Percentiles rank a stretch among this genome's conserved stretches.
Evolutionary conservation across 345 rosid species (phyloP).

Genomic region (Aethionema arabicum): DNA sequence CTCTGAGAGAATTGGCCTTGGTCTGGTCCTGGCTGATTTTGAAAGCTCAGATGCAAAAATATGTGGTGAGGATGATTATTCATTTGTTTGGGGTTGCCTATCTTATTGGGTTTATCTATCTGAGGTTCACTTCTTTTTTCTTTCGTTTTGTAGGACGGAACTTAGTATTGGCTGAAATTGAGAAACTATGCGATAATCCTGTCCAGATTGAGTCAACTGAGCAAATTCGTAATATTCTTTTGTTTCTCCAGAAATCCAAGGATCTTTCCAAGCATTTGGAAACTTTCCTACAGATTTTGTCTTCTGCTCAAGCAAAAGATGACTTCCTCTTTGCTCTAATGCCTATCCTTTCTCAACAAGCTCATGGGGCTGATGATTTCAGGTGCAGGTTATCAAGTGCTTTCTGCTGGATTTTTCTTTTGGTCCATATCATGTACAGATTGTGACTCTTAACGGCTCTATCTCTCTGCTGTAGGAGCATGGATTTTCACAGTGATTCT

Average conservation of each 20-base stretch:
- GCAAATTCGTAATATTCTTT: conserved; percentile 65
- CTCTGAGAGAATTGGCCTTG: conserved; percentile 64
- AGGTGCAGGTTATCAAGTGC: conserved; percentile 45
- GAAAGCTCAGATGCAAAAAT: conserved; percentile 50
- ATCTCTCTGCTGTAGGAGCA: conserved; percentile 42
- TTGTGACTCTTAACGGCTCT: conserved; percentile 19
- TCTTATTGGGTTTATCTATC: not conserved
- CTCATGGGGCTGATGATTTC: conserved; percentile 50
- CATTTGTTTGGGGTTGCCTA: not conserved
- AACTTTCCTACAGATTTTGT: conserved; percentile 63
- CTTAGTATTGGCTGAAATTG: conserved; percentile 63
- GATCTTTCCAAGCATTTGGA: conserved; percentile 73
- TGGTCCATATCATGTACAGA: not conserved
- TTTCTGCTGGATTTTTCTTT: conserved; percentile 13
- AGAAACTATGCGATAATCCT: conserved; percentile 53
- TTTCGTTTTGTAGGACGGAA: conserved; percentile 58
- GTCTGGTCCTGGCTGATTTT: conserved; percentile 69
- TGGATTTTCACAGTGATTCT: conserved; percentile 46
- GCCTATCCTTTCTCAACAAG: conserved; percentile 62
- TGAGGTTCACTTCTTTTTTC: not conserved
- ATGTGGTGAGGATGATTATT: conserved; percentile 43
- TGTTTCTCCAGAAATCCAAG: conserved; percentile 74
- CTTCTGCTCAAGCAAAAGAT: conserved; percentile 57
- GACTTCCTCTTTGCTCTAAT: conserved; percentile 49
- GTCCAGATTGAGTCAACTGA: conserved; percentile 51